Evolutionary conservation across 2,329 filamentous ascomycete species (phyloP).

Genomic region (Dothiorella sarmentorum): DNA sequence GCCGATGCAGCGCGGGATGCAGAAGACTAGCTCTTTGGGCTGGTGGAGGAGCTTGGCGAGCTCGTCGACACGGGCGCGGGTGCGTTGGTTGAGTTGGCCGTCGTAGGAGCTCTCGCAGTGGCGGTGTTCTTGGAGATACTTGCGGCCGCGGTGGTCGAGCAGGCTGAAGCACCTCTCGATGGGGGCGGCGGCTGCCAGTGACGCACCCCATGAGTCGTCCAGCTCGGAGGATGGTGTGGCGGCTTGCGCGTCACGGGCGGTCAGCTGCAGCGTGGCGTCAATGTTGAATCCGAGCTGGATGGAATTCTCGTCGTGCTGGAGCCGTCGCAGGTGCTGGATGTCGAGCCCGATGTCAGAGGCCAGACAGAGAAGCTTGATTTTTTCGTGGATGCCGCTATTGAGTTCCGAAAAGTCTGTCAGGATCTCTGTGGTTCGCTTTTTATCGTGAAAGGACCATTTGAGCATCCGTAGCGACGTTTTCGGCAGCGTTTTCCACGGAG

Average conservation of each 20-base stretch:
- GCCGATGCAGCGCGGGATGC: conserved; percentile 19
- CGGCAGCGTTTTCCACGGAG: neutral
- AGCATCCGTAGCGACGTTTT: neutral
- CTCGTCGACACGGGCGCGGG: neutral
- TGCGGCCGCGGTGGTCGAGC: neutral
- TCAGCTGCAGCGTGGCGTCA: conserved; percentile 20
- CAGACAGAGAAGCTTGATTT: conserved; percentile 22
- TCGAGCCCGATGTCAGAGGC: conserved; percentile 19
- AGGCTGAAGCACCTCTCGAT: neutral
- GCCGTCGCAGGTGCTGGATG: conserved; percentile 19
- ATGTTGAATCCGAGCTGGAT: conserved; percentile 20
- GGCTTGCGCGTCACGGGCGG: neutral
- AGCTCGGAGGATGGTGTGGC: neutral
- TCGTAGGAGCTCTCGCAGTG: neutral
- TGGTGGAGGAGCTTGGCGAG: conserved; percentile 16
- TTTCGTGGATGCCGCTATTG: conserved; percentile 21
- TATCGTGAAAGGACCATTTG: conserved; percentile 22
- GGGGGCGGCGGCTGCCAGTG: rapidly evolving
- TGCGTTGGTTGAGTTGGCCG: neutral
- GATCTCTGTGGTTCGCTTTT: conserved; percentile 19
- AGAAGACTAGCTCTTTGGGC: conserved; percentile 20
- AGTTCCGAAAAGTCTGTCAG: conserved; percentile 18
- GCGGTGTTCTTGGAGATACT: neutral
- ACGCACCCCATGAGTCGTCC: neutral
- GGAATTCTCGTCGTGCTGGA: conserved; percentile 21